These are phyloP conservation scores for Solanum chiquidenum DNA, from an alignment of 257 asterid species.

Conservation along the genomic window DNA sequence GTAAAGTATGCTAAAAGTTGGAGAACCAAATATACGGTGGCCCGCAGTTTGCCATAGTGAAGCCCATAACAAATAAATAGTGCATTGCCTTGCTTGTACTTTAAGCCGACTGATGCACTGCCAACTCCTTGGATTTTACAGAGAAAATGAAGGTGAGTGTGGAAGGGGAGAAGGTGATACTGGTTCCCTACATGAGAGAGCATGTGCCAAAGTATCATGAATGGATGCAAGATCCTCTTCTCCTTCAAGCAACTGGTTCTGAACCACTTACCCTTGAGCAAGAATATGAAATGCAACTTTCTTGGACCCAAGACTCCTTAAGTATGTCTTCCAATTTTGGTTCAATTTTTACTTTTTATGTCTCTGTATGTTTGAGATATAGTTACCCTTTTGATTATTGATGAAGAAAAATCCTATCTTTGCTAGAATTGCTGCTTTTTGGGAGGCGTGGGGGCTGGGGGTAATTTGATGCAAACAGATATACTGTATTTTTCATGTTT, in stretches of 20 bases:
- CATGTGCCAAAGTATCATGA: slow-evolving; percentile 77
- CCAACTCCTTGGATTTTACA: neutral
- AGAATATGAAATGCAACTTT: slow-evolving; percentile 79
- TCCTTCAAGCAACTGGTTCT: slow-evolving; percentile 86
- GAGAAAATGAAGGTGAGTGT: slow-evolving; percentile 45
- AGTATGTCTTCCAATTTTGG: slow-evolving; percentile 20
- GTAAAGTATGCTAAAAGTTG: too few species aligned
- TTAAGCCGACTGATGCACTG: neutral
- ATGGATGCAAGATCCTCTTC: slow-evolving; percentile 90
- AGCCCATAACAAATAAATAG: neutral
- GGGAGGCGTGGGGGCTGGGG: neutral
- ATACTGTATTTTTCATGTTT: neutral
- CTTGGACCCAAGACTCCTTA: slow-evolving; percentile 78
- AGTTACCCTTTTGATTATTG: neutral
- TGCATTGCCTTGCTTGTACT: neutral
- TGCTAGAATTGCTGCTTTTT: neutral
- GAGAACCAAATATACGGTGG: neutral
- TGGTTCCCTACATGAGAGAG: slow-evolving; percentile 86
- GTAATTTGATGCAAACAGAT: neutral
- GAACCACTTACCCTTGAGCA: slow-evolving; percentile 75
- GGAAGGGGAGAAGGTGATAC: slow-evolving; percentile 65
- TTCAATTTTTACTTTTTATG: neutral
- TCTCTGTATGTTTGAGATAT: neutral
- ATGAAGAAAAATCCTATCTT: neutral
- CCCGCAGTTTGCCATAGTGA: neutral